phyloP scores from a whole-genome alignment of 371 early-diverging fungal species.

The Chytridiales sp. region DNA sequence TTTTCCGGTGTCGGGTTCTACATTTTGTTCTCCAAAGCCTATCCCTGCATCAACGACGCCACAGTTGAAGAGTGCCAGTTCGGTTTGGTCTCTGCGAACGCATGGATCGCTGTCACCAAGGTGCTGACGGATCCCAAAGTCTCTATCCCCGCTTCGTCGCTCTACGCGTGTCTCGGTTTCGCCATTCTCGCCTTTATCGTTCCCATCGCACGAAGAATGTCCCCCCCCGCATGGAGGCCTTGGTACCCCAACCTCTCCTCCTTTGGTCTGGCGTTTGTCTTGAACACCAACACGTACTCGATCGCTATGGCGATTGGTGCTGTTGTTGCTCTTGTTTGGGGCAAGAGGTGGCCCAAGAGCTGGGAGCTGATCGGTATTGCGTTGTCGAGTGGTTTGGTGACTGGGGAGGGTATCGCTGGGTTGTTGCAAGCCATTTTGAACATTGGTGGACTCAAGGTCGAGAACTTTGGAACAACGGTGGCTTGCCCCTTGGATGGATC shows the following conservation, averaged over 20 bases:
- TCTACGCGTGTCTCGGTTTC: slow-evolving; percentile 12
- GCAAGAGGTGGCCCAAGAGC: slow-evolving; percentile 31
- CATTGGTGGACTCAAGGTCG: slow-evolving; percentile 35
- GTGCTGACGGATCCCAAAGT: slow-evolving; percentile 48
- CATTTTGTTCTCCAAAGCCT: slow-evolving; percentile 67
- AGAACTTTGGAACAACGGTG: too few species aligned
- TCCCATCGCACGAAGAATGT: too few species aligned
- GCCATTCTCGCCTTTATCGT: slow-evolving; percentile 49
- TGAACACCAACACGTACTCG: slow-evolving; percentile 4
- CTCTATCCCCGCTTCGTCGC: slow-evolving; percentile 20
- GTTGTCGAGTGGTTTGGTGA: slow-evolving; percentile 70
- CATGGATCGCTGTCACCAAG: slow-evolving; percentile 65
- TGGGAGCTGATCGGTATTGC: slow-evolving; percentile 58
- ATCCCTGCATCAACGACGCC: slow-evolving; percentile 41
- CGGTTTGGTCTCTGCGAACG: slow-evolving; percentile 56
- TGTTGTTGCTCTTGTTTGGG: slow-evolving; percentile 58
- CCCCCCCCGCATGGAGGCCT: too few species aligned
- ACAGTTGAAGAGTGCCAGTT: slow-evolving; percentile 37
- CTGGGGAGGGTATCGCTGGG: slow-evolving; percentile 74
- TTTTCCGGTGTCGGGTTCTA: slow-evolving; percentile 70
- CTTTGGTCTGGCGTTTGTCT: slow-evolving; percentile 68
- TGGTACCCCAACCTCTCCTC: slow-evolving; percentile 62
- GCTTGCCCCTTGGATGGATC: too few species aligned
- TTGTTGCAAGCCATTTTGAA: slow-evolving; percentile 60
- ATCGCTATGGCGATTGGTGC: slow-evolving; percentile 65